phyloP scores from a whole-genome alignment of 306 rosid species.

The Lathyrus sativus region DNA sequence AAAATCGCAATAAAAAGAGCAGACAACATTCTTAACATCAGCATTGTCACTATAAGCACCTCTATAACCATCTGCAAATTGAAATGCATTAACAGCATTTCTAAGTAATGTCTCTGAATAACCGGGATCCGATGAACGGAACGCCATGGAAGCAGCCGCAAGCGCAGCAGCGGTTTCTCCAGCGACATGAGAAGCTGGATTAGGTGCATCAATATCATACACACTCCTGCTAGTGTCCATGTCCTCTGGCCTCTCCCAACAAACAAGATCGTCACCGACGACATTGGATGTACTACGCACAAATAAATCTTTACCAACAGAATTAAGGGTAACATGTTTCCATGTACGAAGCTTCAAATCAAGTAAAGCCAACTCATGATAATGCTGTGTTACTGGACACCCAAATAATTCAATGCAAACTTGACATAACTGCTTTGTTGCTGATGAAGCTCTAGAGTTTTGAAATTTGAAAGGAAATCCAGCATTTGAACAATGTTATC shows the following conservation, averaged over 20 bases:
- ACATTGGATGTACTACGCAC: too few species aligned
- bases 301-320: too few species aligned
- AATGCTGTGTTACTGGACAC: too few species aligned
- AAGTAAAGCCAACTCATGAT: too few species aligned
- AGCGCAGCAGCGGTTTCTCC: constrained; percentile 89
- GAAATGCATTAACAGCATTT: constrained; percentile 71
- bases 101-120: constrained; percentile 69
- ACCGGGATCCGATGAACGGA: constrained; percentile 65
- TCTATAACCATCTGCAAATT: constrained; percentile 70
- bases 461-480: too few species aligned
- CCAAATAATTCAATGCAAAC: too few species aligned
- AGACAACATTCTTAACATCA: constrained; percentile 61
- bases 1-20: constrained; percentile 91
- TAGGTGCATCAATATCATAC: constrained; percentile 86
- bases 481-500: too few species aligned
- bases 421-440: too few species aligned
- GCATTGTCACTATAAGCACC: constrained; percentile 91
- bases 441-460: too few species aligned
- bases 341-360: too few species aligned
- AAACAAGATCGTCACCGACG: too few species aligned
- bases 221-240: constrained; percentile 83
- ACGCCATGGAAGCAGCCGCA: constrained; percentile 78
- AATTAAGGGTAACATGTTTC: too few species aligned
- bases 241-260: constrained; percentile 98
- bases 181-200: constrained; percentile 82